These are phyloP conservation scores for Botryotinia narcissicola DNA, from an alignment of 2,329 filamentous ascomycete species.

Conservation along the genomic window DNA sequence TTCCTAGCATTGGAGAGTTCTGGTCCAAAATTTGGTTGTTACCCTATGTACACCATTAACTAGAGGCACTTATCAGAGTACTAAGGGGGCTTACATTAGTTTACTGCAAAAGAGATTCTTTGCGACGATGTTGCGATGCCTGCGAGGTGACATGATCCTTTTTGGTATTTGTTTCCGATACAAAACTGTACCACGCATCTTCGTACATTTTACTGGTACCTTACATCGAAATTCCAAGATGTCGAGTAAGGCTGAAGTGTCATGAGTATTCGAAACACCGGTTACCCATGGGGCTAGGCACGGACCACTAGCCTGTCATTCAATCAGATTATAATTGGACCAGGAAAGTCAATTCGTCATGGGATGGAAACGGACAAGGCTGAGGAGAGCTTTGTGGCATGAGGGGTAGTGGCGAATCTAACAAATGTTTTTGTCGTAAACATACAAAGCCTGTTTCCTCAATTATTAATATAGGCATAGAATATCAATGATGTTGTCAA, in stretches of 20 bases:
- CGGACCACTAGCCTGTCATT: constrained; percentile 11
- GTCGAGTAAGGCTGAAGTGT: constrained; percentile 17
- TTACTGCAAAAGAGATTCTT: constrained; percentile 67
- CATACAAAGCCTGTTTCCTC: neutral
- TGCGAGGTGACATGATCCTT: constrained; percentile 44
- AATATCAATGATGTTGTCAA: constrained; percentile 28
- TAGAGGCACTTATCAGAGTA: neutral
- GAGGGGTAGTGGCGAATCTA: constrained; percentile 12
- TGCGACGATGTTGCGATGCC: constrained; percentile 58
- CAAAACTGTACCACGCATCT: constrained; percentile 80
- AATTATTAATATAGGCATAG: neutral
- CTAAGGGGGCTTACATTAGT: constrained; percentile 52
- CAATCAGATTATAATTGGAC: neutral
- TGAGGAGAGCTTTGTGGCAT: constrained; percentile 15
- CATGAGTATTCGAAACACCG: neutral
- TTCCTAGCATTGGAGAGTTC: constrained; percentile 55
- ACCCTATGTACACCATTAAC: constrained; percentile 42
- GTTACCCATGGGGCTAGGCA: neutral
- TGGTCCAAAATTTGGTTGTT: constrained; percentile 54
- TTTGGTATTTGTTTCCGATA: constrained; percentile 58
- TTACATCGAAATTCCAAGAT: neutral
- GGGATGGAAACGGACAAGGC: constrained; percentile 12
- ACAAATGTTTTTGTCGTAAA: neutral
- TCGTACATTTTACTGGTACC: constrained; percentile 62
- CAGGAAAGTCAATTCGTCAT: constrained; percentile 18